Evolutionary conservation across 1,139 yeast species (phyloP), one percentile per base, ranked within the genome.

Genomic region (Schizosaccharomyces versatilis): DNA sequence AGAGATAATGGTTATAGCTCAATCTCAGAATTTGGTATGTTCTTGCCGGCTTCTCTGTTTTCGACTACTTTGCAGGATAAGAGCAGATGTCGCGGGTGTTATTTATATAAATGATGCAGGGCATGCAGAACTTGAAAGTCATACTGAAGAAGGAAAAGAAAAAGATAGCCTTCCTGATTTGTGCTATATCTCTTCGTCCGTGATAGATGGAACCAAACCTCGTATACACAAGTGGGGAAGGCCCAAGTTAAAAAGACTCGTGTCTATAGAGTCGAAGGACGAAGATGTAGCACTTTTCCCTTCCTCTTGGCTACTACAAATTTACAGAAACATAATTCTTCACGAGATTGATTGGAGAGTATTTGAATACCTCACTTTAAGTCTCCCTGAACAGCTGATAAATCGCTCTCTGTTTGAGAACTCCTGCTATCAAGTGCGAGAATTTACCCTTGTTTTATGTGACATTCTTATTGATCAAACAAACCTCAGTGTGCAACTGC

Each of bases 331-430:
- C 7, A 68, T 76, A 0, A 59, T 76, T n/a, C 60, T 63, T 6
- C 63, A 71, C 17, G 61, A 71, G 47, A 63, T 69, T 36, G 69
- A 68, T 57, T 83, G 90, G 88, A 90, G 81, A 58, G 66, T 79
- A 1, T 84, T 79, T 63, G 77, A 86, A 0, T 81, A 72, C 62
- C 66, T 79, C 1, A 71, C 83, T 72, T 77, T 82, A 0, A 86
- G 81, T 65, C 72, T 82, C 57, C 79, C 85, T 60, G 75, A 84
- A 0, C 95, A 84, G 63, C 64, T 85, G 41, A 71, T 86, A 2
- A 81, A 81, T 61, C 66, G 79, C 59, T 71, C 70, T 15, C 67
- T 84, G 8, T 82, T 81, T 60, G 64, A 65, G 42, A 66, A 70
- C 12, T 71, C 75, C 55, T 68, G 68, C 5, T 69, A 69, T 2